Evolutionary conservation across 2,329 filamentous ascomycete genomes (phyloP), one percentile per base, ranked within the genome.

Genomic region (Trichoderma koningiopsis): DNA sequence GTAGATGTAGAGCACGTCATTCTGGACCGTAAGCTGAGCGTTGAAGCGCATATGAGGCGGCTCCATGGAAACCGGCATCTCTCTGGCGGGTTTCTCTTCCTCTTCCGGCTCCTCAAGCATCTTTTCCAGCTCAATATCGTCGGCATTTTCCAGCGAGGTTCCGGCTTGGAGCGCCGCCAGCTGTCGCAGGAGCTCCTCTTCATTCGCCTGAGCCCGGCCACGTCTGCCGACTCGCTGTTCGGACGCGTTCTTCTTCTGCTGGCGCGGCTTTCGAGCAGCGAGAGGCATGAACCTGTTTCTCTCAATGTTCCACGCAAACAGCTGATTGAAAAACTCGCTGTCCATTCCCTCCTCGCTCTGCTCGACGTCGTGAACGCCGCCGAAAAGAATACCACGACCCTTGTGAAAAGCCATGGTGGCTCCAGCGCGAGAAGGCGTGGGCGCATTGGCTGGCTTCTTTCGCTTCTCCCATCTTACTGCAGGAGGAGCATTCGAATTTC

Each of bases 351-450:
- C 96, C 77, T 97, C 94, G 72, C 88, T 95, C 77, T 94, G 88
- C 79, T 97, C 93, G 0, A 96, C 91, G 74, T 97, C 94, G 75
- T 97, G 93, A 4, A 99, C 96, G 64, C 96, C 96, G 56, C 96
- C 96, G 77, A 98, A 98, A 75, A 93, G 82, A 69, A 99, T 95
- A 0, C 96, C 96, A 71, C 96, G 89, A 0, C 95, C 94, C 80
- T 95, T 96, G 81, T 99, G 96, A 78, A 91, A 93, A 0, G 93
- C 89, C 94, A 98, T 98, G 2, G 95, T 98, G 0, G 93, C 89
- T 37, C 96, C 96, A 3, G 94, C 94, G 27, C 96, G 89, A 14
- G 91, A 81, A 5, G 96, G 96, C 72, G 89, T 92, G 0, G 96
- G 96, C 8, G 92, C 83, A 77, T 99, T 99, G 33, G 92, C 92